Conservation (phyloP, 1,139 yeast species). For the Suhomyces ambrosiae region DNA sequence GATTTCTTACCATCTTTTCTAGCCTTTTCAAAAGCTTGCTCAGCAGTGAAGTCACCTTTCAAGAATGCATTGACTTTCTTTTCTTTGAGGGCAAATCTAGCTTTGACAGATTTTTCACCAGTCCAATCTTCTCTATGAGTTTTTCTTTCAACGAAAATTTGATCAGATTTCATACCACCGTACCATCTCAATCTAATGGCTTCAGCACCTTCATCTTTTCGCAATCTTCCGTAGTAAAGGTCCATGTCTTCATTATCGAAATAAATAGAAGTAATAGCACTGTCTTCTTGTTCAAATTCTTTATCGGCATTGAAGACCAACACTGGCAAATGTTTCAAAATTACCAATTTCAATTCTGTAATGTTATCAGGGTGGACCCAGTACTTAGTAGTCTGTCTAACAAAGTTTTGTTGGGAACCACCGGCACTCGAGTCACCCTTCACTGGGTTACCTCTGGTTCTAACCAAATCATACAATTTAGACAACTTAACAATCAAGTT, state of each 20-base stretch:
- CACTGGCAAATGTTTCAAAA: constrained; percentile 93
- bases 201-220: constrained; percentile 98
- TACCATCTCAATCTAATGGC: constrained; percentile 98
- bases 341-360: constrained; percentile 91
- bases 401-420: constrained; percentile 96
- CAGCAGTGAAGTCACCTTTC: constrained; percentile 81
- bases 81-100: constrained; percentile 90
- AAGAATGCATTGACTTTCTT: constrained; percentile 84
- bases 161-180: constrained; percentile 94
- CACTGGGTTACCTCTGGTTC: constrained; percentile 94
- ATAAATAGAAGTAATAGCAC: constrained; percentile 95
- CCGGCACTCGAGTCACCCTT: constrained; percentile 96
- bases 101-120: constrained; percentile 97
- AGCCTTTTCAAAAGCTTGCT: constrained; percentile 88
- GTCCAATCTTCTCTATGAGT: constrained; percentile 99
- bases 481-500: constrained; percentile 85
- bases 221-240: constrained; percentile 87
- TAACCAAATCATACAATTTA: constrained; percentile 83
- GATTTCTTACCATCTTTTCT: constrained; percentile 91
- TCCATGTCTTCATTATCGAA: constrained; percentile 89
- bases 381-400: constrained; percentile 95
- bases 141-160: constrained; percentile 92
- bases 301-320: constrained; percentile 94
- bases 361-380: constrained; percentile 99
- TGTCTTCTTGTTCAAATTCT: constrained; percentile 91